phyloP scores from a whole-genome alignment of 2,329 filamentous ascomycete species.

The Stenocarpella maydis region DNA sequence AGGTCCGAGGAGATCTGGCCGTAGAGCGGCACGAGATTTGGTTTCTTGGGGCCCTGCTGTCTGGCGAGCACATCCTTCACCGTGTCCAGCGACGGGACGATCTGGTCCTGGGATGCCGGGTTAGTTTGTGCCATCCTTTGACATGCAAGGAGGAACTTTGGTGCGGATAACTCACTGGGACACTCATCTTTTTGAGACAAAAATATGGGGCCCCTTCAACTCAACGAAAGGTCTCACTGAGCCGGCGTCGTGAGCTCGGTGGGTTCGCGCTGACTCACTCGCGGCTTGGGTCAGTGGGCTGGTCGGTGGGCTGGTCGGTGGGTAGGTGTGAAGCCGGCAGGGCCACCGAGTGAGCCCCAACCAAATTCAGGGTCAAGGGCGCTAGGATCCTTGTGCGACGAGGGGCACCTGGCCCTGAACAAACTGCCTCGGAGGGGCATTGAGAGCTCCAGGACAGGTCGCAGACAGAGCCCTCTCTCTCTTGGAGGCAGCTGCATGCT shows the following conservation, averaged over 20 bases:
- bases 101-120: slow-evolving; percentile 42
- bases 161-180: slow-evolving; percentile 32
- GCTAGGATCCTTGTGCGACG: background rate
- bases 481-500: no score
- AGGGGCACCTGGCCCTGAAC: background rate
- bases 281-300: background rate
- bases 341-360: background rate
- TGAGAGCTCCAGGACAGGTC: background rate
- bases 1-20: slow-evolving; percentile 90
- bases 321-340: background rate
- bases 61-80: slow-evolving; percentile 53
- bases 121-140: slow-evolving; percentile 40
- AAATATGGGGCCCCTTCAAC: slow-evolving; percentile 19
- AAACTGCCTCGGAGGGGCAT: background rate
- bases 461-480: background rate
- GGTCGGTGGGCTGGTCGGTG: background rate
- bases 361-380: slow-evolving; percentile 4
- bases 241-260: slow-evolving; percentile 14
- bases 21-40: slow-evolving; percentile 79
- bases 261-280: slow-evolving; percentile 35
- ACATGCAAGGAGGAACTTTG: slow-evolving; percentile 25
- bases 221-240: slow-evolving; percentile 23
- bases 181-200: slow-evolving; percentile 32
- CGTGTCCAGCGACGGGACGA: slow-evolving; percentile 56
- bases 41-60: slow-evolving; percentile 46